A percentile compares a stretch with the other conserved stretches of the same genome.
These are phyloP conservation scores for Argentina anserina DNA, from an alignment of 306 rosid species.

Conservation along the genomic window DNA sequence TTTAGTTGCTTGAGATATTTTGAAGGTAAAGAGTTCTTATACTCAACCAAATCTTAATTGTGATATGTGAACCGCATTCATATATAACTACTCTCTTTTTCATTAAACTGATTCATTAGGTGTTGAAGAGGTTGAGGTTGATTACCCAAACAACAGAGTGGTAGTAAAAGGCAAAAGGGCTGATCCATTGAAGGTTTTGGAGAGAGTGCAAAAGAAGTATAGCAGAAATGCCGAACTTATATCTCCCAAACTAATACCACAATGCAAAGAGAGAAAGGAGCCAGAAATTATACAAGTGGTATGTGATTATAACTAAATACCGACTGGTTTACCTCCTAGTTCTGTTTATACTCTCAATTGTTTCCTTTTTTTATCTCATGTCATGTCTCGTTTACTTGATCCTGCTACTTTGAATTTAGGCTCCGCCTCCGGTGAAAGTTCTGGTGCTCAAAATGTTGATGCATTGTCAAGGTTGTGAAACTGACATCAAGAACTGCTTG, in stretches of 20 bases:
- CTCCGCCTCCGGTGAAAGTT: constrained; percentile 33
- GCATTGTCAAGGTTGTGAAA: constrained; percentile 72
- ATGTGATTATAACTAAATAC: neutral
- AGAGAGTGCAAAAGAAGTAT: constrained; percentile 50
- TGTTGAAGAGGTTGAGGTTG: constrained; percentile 49
- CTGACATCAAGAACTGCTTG: constrained; percentile 46
- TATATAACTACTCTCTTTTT: neutral
- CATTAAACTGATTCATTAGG: constrained; percentile 31
- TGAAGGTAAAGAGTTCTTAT: constrained; percentile 39
- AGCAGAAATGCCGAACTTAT: constrained; percentile 61
- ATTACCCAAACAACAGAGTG: constrained; percentile 48
- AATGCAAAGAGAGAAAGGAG: constrained; percentile 13
- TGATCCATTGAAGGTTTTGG: constrained; percentile 51
- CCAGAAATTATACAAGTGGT: constrained; percentile 38
- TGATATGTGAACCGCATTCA: neutral
- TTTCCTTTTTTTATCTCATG: neutral
- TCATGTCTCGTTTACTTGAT: neutral
- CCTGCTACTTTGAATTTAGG: neutral
- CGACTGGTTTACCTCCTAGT: neutral
- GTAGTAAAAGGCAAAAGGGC: constrained; percentile 47
- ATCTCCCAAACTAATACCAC: constrained; percentile 41
- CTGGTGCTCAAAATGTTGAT: constrained; percentile 57
- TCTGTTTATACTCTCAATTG: neutral
- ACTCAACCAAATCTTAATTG: neutral
- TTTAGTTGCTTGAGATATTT: constrained; percentile 49